phyloP scores from a whole-genome alignment of 805 yeast genomes.

The Suhomyces emberorum region DNA sequence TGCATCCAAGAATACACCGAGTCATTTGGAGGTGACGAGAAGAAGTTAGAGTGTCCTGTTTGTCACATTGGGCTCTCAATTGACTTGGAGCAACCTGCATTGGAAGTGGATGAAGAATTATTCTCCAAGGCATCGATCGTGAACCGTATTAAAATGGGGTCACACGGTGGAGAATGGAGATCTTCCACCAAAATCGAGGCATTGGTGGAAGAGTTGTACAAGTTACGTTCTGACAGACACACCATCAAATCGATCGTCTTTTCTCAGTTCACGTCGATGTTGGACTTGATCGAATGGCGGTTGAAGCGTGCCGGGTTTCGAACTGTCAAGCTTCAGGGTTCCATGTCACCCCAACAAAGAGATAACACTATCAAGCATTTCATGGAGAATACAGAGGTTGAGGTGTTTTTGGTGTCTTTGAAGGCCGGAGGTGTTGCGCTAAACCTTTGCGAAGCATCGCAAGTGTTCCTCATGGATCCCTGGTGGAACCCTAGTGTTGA shows the following conservation, averaged over 20 bases:
- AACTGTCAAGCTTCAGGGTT: conserved; percentile 92
- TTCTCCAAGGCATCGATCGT: conserved; percentile 71
- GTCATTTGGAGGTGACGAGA: conserved; percentile 61
- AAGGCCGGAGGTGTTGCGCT: conserved; percentile 99
- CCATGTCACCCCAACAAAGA: conserved; percentile 94
- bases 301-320: conserved; percentile 90
- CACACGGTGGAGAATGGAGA: conserved; percentile 73
- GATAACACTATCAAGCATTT: conserved; percentile 87
- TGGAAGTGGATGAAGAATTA: conserved; percentile 62
- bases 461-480: conserved; percentile 92
- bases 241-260: conserved; percentile 96
- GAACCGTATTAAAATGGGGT: conserved; percentile 78
- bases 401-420: conserved; percentile 88
- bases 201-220: conserved; percentile 85
- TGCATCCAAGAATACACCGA: conserved; percentile 90
- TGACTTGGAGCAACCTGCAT: conserved; percentile 81
- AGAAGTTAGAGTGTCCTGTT: conserved; percentile 82
- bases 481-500: conserved; percentile 99
- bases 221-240: conserved; percentile 76
- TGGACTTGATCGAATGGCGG: conserved; percentile 95
- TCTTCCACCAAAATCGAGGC: conserved; percentile 98
- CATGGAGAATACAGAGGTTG: conserved; percentile 89
- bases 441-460: conserved; percentile 94
- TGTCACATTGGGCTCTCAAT: conserved; percentile 92
- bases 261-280: conserved; percentile 95